Evolutionary conservation across 108 stramenopile species (phyloP).

Genomic region (Stephanodiscus triporus): DNA sequence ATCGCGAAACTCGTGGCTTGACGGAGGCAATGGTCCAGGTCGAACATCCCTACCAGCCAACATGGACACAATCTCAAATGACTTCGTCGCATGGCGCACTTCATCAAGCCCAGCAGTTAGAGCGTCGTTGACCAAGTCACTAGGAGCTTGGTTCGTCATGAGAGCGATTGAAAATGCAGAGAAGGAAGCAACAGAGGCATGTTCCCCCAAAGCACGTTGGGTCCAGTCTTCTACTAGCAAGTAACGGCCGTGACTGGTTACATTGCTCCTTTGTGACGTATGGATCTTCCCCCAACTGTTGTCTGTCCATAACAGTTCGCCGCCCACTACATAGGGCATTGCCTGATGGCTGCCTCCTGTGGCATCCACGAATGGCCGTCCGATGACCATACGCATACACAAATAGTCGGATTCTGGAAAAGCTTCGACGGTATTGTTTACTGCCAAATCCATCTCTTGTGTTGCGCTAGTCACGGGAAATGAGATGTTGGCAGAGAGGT

Average conservation of each 20-base stretch:
- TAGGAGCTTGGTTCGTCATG: slow-evolving; percentile 66
- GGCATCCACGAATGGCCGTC: slow-evolving; percentile 58
- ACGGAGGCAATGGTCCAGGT: slow-evolving; percentile 56
- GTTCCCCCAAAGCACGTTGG: slow-evolving; percentile 62
- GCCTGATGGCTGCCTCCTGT: slow-evolving; percentile 46
- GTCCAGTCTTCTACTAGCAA: slow-evolving; percentile 56
- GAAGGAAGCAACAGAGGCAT: slow-evolving; percentile 68
- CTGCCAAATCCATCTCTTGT: slow-evolving; percentile 12
- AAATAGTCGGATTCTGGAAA: slow-evolving; percentile 5
- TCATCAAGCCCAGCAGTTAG: slow-evolving; percentile 64
- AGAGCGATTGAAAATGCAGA: slow-evolving; percentile 66
- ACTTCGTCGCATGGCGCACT: slow-evolving; percentile 57
- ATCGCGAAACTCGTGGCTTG: slow-evolving; percentile 40
- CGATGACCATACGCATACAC: slow-evolving; percentile 43
- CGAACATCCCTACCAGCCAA: slow-evolving; percentile 50
- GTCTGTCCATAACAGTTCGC: slow-evolving; percentile 24
- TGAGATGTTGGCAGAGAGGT: slow-evolving; percentile 21
- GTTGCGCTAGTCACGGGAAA: slow-evolving; percentile 18
- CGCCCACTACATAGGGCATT: slow-evolving; percentile 14
- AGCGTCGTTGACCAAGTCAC: slow-evolving; percentile 58
- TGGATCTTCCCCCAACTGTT: slow-evolving; percentile 2
- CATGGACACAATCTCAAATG: slow-evolving; percentile 58
- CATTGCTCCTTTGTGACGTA: slow-evolving; percentile 5
- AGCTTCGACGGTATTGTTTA: slow-evolving; percentile 13
- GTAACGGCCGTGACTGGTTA: slow-evolving; percentile 15